phyloP scores from a whole-genome alignment of 2,329 filamentous ascomycete species.

The Dothiorella sarmentorum region DNA sequence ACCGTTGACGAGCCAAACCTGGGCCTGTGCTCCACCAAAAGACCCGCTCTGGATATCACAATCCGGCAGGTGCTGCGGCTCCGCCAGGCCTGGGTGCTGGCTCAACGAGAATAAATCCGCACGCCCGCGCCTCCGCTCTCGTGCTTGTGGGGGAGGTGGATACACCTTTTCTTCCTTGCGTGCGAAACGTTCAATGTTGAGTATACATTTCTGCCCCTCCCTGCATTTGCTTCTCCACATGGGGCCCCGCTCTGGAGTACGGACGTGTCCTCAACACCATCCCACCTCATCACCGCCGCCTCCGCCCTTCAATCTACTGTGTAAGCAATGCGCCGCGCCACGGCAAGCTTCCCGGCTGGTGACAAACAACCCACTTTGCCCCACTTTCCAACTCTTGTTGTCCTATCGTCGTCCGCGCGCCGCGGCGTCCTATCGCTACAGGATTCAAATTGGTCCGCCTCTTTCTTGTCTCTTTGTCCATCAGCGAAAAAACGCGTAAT shows the following conservation, averaged over 20 bases:
- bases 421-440: no score
- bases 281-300: not conserved
- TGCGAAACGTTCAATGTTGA: no score
- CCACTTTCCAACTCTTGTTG: not conserved
- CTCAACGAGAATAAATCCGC: not conserved
- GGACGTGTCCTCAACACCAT: constrained; percentile 4
- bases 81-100: not conserved
- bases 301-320: not conserved
- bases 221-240: not conserved
- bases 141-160: no score
- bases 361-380: not conserved
- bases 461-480: not conserved
- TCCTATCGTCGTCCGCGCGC: no score
- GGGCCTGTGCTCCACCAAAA: not conserved
- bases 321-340: not conserved
- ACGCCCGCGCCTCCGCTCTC: not conserved
- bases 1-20: not conserved
- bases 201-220: not conserved
- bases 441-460: no score
- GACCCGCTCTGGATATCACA: constrained; percentile 1
- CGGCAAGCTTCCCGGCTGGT: not conserved
- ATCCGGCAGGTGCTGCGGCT: not conserved
- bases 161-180: no score
- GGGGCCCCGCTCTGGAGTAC: not conserved
- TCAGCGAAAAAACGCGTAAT: no score